Conservation (phyloP, 495 filamentous ascomycete genomes). For the Tuber umbilicatum region DNA sequence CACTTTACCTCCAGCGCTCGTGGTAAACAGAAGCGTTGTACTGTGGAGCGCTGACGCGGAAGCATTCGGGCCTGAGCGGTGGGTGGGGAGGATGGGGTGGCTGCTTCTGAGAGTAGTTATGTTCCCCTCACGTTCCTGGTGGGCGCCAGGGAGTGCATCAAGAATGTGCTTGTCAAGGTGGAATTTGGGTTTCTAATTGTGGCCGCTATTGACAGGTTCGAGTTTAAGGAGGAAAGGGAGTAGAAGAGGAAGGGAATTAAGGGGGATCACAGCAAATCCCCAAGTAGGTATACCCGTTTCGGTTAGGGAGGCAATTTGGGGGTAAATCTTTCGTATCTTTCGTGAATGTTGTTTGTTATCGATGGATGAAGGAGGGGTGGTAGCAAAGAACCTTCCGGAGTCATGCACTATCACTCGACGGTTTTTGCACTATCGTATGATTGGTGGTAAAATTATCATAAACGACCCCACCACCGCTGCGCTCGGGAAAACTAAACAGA, state of each 20-base stretch:
- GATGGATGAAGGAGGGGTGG: neutral
- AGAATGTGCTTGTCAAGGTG: conserved; percentile 62
- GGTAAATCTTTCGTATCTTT: neutral
- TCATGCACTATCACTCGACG: neutral
- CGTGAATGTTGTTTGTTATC: conserved; percentile 46
- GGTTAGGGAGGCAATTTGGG: neutral
- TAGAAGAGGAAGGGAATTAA: conserved; percentile 39
- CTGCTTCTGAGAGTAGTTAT: conserved; percentile 51
- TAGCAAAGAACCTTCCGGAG: conserved; percentile 47
- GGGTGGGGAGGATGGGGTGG: conserved; percentile 38
- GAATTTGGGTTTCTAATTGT: conserved; percentile 67
- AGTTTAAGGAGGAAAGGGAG: conserved; percentile 54
- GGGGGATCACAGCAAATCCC: neutral
- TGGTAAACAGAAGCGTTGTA: conserved; percentile 49
- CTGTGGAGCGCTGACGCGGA: too few species aligned
- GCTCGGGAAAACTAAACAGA: conserved; percentile 6
- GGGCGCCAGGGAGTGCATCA: conserved; percentile 58
- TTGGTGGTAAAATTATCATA: neutral
- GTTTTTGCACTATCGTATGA: neutral
- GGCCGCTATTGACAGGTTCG: conserved; percentile 51
- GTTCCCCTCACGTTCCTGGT: conserved; percentile 58
- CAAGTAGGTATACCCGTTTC: neutral
- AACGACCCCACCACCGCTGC: neutral
- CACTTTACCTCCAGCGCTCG: conserved; percentile 49
- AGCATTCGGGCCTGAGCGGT: neutral